Base-by-base conservation (phyloP, 1,139 yeast species). In the Yamadazyma atmosphaerica region DNA sequence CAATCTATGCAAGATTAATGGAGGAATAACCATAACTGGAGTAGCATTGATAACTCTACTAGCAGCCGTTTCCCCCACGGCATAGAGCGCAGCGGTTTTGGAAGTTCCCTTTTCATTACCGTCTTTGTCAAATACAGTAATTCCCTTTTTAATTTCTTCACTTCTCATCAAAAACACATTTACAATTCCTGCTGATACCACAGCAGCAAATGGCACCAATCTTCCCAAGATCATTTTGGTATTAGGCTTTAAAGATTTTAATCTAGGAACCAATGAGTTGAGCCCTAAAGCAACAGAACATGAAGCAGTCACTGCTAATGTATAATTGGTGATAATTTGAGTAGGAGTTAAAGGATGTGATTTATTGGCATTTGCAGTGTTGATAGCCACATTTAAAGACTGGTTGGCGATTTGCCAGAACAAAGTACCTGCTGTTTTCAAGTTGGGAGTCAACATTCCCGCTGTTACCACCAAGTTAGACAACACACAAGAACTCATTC, bases 371-470 rank as follows among this genome's bases (percentile, higher is more conserved):
- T 92, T 92, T 31, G 98, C 94, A 32, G 94, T 88, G 64, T 92
- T 92, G 49, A 92, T 89, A 4, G 98, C 98, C 39, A 92, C 98
- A 55, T 92, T 92, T 49, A 92, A 74, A 25, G 96, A 86, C 66
- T 92, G 99, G 65, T 92, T 92, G 21, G 97, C 95, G 58, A 92
- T 81, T 65, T 92, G 98, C 98, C 98, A 92, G 63, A 92, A 89
- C 22, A 89, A 61, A 0, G 98, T 90, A 19, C 98, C 98, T 0
- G 77, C 81, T 9, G 92, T 83, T 11, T 95, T 95, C 56, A 92
- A 63, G 45, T 86, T 86, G 5, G 98, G 98, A 1, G 97, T 90
- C 54, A 92, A 76, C 98, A 92, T 92, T 50, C 98, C 98, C 3
- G 87, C 90, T 10, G 98, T 92, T 36, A 92, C 98, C 18, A 92